Percentiles rank a stretch among this genome's conserved stretches.
phyloP scores from a whole-genome alignment of 352 stramenopile species.

The Blastocystis sp. region DNA sequence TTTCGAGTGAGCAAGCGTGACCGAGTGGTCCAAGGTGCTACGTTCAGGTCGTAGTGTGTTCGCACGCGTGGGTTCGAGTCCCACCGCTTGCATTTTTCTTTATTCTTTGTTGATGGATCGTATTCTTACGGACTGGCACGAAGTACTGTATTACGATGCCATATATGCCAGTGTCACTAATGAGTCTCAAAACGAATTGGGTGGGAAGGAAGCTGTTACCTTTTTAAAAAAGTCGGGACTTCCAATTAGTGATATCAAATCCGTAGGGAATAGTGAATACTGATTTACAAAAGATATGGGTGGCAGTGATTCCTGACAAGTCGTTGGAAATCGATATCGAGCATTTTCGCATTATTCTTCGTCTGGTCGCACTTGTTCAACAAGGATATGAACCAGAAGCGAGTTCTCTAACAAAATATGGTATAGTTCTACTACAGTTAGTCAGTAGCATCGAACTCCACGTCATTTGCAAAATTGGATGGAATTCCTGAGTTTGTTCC shows the following conservation, averaged over 20 bases:
- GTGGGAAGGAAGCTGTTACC: not conserved
- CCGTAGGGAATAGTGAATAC: not conserved
- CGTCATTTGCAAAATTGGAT: constrained; percentile 9
- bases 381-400: not conserved
- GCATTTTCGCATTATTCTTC: not conserved
- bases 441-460: not conserved
- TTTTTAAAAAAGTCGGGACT: not conserved
- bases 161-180: not conserved
- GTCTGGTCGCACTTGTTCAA: constrained; percentile 7
- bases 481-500: not conserved
- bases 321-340: constrained; percentile 2
- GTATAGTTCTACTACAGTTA: not conserved
- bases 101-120: not conserved
- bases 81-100: constrained; percentile 39
- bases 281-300: not conserved
- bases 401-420: not conserved
- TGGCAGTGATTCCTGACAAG: not conserved
- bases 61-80: constrained; percentile 50
- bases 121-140: not conserved
- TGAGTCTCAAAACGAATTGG: not conserved
- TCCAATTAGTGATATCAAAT: not conserved
- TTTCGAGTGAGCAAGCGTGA: constrained; percentile 9
- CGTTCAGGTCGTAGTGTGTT: constrained; percentile 60
- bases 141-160: constrained; percentile 52
- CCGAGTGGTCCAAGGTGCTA: constrained; percentile 59